Evolutionary conservation across 176 grass and related monocot genomes (phyloP).

Genomic region (Areca catechu): DNA sequence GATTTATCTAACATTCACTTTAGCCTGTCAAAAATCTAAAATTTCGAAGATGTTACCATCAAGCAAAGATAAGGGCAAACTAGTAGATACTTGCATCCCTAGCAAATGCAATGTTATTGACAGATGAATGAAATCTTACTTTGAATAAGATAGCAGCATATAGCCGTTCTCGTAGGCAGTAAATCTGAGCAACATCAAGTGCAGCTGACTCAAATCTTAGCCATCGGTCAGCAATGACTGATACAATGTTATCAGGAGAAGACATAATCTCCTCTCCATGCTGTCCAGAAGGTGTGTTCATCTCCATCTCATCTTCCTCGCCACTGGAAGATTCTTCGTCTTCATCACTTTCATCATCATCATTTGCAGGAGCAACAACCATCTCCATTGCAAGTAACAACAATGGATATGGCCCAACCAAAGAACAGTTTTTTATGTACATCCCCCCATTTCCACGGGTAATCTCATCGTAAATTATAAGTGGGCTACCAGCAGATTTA

Average conservation of each 20-base stretch:
- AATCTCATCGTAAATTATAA: conserved; percentile 88
- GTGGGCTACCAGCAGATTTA: conserved; percentile 33
- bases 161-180: conserved; percentile 83
- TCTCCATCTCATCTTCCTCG: conserved; percentile 48
- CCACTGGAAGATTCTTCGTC: conserved; percentile 38
- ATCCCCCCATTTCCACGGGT: conserved; percentile 70
- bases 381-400: conserved; percentile 66
- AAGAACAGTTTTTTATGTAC: conserved; percentile 74
- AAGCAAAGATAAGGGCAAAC: no score
- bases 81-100: no score
- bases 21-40: no score
- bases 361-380: conserved; percentile 63
- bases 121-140: conserved; percentile 31
- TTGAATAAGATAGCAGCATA: conserved; percentile 73
- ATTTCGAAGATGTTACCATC: no score
- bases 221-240: conserved; percentile 80
- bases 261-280: conserved; percentile 70
- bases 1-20: no score
- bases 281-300: conserved; percentile 15
- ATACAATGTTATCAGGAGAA: conserved; percentile 66
- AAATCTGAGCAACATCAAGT: conserved; percentile 95
- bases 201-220: conserved; percentile 64
- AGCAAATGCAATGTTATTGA: no score
- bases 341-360: conserved; percentile 35
- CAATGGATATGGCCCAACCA: conserved; percentile 62